Percentiles rank a stretch among this genome's conserved stretches.
These are phyloP conservation scores for Leptomonas seymouri DNA, from an alignment of 208 protist species.

Conservation along the genomic window DNA sequence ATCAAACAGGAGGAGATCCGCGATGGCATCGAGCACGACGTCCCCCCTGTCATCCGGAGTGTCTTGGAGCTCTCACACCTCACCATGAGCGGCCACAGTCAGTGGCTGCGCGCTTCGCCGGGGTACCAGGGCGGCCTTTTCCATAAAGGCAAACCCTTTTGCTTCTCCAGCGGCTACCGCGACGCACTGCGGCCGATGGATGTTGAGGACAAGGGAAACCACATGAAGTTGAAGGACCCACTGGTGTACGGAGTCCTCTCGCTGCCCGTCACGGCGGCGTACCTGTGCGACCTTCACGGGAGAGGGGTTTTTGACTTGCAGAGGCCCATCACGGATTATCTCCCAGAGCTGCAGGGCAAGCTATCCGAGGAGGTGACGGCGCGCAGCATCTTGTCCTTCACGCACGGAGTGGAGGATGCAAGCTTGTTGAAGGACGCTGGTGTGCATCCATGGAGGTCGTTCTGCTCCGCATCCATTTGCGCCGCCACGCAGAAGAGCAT, in stretches of 20 bases:
- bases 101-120: conserved; percentile 67
- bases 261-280: conserved; percentile 72
- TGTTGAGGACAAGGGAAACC: conserved; percentile 87
- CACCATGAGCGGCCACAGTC: conserved; percentile 82
- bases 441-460: conserved; percentile 20
- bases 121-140: conserved; percentile 84
- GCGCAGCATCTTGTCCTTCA: conserved; percentile 71
- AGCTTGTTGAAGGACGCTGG: conserved; percentile 53
- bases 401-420: conserved; percentile 53
- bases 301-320: conserved; percentile 63
- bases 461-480: conserved; percentile 41
- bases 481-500: conserved; percentile 40
- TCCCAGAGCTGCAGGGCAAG: conserved; percentile 61
- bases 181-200: conserved; percentile 66
- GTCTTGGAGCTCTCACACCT: conserved; percentile 79
- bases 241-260: conserved; percentile 71
- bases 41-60: conserved; percentile 82
- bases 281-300: conserved; percentile 80
- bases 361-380: conserved; percentile 51
- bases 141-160: conserved; percentile 76
- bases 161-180: conserved; percentile 82
- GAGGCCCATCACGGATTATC: conserved; percentile 50
- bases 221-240: conserved; percentile 83
- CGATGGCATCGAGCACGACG: conserved; percentile 61
- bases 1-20: conserved; percentile 56